These are phyloP conservation scores for Cucurbita pepo DNA, from an alignment of 306 rosid genomes.

Conservation along the genomic window DNA sequence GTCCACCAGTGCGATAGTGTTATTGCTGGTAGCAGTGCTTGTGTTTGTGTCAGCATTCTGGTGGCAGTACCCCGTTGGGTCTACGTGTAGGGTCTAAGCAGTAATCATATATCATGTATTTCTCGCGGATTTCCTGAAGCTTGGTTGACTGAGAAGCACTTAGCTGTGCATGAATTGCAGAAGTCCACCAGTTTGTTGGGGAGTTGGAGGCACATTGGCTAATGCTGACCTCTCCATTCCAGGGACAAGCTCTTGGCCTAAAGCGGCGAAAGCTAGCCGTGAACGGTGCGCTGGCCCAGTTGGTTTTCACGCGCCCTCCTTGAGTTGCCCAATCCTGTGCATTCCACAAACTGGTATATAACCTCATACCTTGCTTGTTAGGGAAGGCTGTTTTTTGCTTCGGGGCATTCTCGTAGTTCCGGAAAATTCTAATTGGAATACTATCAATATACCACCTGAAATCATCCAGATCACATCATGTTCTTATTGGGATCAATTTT, in stretches of 20 bases:
- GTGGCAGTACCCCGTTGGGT: too few relatives aligned
- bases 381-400: slow-evolving; percentile 45
- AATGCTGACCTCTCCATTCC: slow-evolving; percentile 47
- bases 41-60: too few relatives aligned
- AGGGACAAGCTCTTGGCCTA: slow-evolving; percentile 64
- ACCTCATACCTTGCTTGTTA: slow-evolving; percentile 63
- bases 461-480: background rate
- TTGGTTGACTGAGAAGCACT: slow-evolving; percentile 21
- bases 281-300: slow-evolving; percentile 63
- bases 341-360: slow-evolving; percentile 55
- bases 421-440: slow-evolving; percentile 55
- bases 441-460: slow-evolving; percentile 69
- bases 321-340: slow-evolving; percentile 76
- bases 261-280: slow-evolving; percentile 31
- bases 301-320: slow-evolving; percentile 58
- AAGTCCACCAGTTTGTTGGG: slow-evolving; percentile 57
- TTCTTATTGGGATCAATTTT: background rate
- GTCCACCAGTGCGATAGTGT: too few relatives aligned
- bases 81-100: too few relatives aligned
- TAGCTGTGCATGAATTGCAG: slow-evolving; percentile 27
- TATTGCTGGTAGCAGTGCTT: background rate
- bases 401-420: slow-evolving; percentile 27
- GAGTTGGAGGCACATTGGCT: slow-evolving; percentile 30
- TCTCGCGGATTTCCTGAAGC: too few relatives aligned
- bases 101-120: too few relatives aligned